Percentiles rank a stretch among this genome's conserved stretches.
These are phyloP conservation scores for Triticum timopheevii DNA, from an alignment of 176 grass and related monocot genomes.

Conservation along the genomic window DNA sequence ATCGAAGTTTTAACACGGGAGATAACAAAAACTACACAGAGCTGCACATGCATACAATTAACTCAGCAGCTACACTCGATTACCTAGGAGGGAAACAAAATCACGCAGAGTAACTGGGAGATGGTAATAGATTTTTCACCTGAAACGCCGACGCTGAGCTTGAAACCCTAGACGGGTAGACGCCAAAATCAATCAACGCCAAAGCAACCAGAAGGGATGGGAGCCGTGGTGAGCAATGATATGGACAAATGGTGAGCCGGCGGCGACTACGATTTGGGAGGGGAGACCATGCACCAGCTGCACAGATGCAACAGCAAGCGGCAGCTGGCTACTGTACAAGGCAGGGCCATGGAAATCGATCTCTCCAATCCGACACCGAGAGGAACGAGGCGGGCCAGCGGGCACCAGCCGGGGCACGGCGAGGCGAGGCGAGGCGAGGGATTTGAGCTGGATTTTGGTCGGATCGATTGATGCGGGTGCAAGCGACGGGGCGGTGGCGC, in stretches of 20 bases:
- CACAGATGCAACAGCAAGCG: neutral
- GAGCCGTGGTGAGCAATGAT: neutral
- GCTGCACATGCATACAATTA: neutral
- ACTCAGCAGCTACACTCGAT: neutral
- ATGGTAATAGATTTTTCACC: slow-evolving; percentile 27
- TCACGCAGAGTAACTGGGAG: neutral
- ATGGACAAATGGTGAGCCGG: neutral
- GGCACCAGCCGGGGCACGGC: neutral
- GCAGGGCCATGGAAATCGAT: neutral
- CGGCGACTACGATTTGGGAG: neutral
- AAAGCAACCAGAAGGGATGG: neutral
- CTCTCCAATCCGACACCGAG: neutral
- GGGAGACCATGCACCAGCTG: slow-evolving; percentile 10
- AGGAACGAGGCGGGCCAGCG: neutral
- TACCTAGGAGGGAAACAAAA: neutral
- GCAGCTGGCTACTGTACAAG: neutral
- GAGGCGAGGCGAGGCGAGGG: neutral
- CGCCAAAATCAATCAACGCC: neutral
- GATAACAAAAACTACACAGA: neutral
- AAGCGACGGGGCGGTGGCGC: slow-evolving; percentile 12
- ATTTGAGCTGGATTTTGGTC: slow-evolving; percentile 28
- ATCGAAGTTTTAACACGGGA: neutral
- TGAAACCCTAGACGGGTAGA: slow-evolving; percentile 37
- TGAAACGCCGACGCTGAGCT: slow-evolving; percentile 21
- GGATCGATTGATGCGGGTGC: neutral